A percentile compares a stretch with the other conserved stretches of the same genome.
Evolutionary conservation across 2,329 filamentous ascomycete genomes (phyloP).

Genomic region (Hypoxylon sp.): DNA sequence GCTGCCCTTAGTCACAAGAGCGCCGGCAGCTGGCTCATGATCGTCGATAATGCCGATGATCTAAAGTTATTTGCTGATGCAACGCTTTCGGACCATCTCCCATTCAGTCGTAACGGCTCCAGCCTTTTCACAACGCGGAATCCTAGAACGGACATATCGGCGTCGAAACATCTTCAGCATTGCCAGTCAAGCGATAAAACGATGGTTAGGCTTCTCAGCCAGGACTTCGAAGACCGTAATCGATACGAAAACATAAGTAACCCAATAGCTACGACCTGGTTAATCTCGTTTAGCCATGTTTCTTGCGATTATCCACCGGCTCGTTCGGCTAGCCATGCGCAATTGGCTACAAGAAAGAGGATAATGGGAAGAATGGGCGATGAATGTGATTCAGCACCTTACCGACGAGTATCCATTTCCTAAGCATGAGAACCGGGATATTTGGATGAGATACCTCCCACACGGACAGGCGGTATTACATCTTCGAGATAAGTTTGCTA

Average conservation of each 20-base stretch:
- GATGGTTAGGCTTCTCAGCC: conserved; percentile 40
- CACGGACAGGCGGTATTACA: conserved; percentile 8
- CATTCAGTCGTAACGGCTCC: conserved; percentile 40
- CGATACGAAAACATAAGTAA: conserved; percentile 42
- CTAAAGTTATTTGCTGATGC: conserved; percentile 40
- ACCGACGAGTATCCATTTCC: background rate
- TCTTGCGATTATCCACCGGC: conserved; percentile 25
- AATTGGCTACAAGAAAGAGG: conserved; percentile 17
- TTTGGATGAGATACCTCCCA: conserved; percentile 15
- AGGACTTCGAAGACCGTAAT: conserved; percentile 43
- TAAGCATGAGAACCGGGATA: background rate
- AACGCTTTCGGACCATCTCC: conserved; percentile 41
- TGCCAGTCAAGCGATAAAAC: conserved; percentile 35
- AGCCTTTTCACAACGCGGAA: conserved; percentile 45
- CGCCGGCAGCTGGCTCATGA: conserved; percentile 50
- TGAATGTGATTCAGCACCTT: background rate
- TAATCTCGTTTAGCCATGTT: conserved; percentile 48
- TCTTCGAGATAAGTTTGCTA: background rate
- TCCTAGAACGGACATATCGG: conserved; percentile 37
- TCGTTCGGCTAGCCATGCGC: conserved; percentile 21
- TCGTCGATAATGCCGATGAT: conserved; percentile 57
- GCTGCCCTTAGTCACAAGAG: conserved; percentile 39
- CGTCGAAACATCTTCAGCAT: conserved; percentile 39
- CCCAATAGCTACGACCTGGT: conserved; percentile 46
- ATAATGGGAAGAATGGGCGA: conserved; percentile 6